A percentile compares a stretch with the other conserved stretches of the same genome.
Conservation (phyloP, 306 rosid species). For the Castanea sativa region DNA sequence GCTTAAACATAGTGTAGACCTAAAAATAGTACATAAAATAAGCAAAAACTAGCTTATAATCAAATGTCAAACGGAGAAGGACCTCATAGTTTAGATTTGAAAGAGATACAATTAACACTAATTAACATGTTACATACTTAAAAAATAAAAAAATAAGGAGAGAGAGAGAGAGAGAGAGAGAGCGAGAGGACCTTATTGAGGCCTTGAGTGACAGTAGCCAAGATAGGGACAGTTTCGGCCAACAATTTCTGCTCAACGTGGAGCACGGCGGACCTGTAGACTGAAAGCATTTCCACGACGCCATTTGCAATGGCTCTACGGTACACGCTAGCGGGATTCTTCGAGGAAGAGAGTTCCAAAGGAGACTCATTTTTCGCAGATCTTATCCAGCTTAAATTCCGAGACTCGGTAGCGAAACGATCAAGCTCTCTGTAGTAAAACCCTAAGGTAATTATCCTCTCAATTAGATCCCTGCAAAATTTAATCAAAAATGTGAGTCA, state of each 20-base stretch:
- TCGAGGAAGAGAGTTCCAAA: constrained; percentile 26
- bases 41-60: too few relatives aligned
- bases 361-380: constrained; percentile 40
- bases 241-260: constrained; percentile 83
- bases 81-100: too few relatives aligned
- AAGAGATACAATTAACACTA: too few relatives aligned
- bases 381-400: constrained; percentile 90
- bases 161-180: neutral
- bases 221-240: constrained; percentile 78
- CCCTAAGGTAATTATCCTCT: constrained; percentile 79
- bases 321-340: constrained; percentile 65
- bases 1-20: too few relatives aligned
- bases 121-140: neutral
- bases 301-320: constrained; percentile 92
- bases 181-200: constrained; percentile 65
- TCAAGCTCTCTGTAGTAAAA: constrained; percentile 91
- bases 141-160: neutral
- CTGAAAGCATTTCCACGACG: constrained; percentile 78
- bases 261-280: constrained; percentile 78
- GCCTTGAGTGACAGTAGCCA: constrained; percentile 87
- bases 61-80: too few relatives aligned
- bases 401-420: constrained; percentile 71
- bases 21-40: too few relatives aligned
- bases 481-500: neutral
- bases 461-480: constrained; percentile 72